A percentile compares a stretch with the other conserved stretches of the same genome.
These are phyloP conservation scores for Dendrocalamus sinicus DNA, from an alignment of 176 grass and related monocot genomes.

Conservation along the genomic window DNA sequence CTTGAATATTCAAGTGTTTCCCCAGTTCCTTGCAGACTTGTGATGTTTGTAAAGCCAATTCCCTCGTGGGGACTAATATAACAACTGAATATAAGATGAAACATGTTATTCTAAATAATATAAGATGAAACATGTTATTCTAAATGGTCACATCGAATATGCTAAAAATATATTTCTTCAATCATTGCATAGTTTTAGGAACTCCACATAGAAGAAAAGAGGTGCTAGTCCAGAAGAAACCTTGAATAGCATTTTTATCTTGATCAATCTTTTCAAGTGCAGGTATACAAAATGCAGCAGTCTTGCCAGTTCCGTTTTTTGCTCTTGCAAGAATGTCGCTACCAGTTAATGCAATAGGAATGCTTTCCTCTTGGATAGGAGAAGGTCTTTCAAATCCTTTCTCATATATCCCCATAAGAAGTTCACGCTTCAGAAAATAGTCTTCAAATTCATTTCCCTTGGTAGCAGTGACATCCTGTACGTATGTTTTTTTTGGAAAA, in stretches of 20 bases:
- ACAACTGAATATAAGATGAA: constrained; percentile 63
- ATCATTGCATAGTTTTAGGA: constrained; percentile 11
- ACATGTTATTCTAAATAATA: constrained; percentile 36
- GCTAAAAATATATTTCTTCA: constrained; percentile 2
- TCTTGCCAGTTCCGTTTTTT: constrained; percentile 95
- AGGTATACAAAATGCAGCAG: constrained; percentile 95
- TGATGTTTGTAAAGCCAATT: constrained; percentile 90
- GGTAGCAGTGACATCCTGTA: constrained; percentile 90
- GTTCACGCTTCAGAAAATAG: constrained; percentile 96
- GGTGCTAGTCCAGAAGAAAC: constrained; percentile 42
- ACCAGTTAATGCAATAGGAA: constrained; percentile 94
- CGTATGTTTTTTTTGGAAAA: neutral
- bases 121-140: constrained; percentile 32
- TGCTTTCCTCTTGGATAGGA: constrained; percentile 98
- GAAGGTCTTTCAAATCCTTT: constrained; percentile 94
- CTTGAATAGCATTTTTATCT: constrained; percentile 91
- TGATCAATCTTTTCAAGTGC: constrained; percentile 92
- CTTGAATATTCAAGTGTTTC: constrained; percentile 84
- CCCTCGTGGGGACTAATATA: constrained; percentile 93
- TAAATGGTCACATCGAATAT: neutral
- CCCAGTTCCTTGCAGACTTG: constrained; percentile 97
- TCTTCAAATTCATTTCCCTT: constrained; percentile 99
- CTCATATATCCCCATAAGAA: constrained; percentile 98
- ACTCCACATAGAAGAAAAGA: neutral
- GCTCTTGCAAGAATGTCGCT: constrained; percentile 97